Percentiles rank a stretch among this genome's conserved stretches.
These are phyloP conservation scores for Amanita rimosa DNA, from an alignment of 768 basidiomycete species.

Conservation along the genomic window DNA sequence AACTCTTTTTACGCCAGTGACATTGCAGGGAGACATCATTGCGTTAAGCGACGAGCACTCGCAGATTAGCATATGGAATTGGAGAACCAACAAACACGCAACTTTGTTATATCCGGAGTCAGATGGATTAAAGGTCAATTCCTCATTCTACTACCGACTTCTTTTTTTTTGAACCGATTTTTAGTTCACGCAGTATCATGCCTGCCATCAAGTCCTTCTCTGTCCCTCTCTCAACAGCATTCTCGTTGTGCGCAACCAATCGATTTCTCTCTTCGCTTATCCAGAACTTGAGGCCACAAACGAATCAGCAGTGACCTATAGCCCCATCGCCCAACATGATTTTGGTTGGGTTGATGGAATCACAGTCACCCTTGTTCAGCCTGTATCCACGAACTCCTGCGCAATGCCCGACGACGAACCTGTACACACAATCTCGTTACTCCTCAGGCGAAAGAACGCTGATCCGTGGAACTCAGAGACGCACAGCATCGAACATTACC, in stretches of 20 bases:
- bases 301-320: conserved; percentile 15
- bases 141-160: neutral
- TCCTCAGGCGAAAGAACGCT: conserved; percentile 42
- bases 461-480: conserved; percentile 46
- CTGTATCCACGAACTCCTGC: neutral
- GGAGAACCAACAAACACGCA: conserved; percentile 36
- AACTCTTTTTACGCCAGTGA: conserved; percentile 33
- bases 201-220: conserved; percentile 42
- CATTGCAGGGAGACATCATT: conserved; percentile 38
- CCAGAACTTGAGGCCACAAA: conserved; percentile 23
- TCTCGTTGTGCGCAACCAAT: conserved; percentile 49
- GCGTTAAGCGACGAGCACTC: conserved; percentile 42
- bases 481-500: conserved; percentile 42
- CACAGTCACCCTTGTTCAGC: conserved; percentile 20
- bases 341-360: conserved; percentile 65
- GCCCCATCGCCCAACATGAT: conserved; percentile 31
- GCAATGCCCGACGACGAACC: neutral
- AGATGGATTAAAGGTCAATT: conserved; percentile 18
- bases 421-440: conserved; percentile 27
- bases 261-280: conserved; percentile 41
- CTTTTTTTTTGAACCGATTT: conserved; percentile 4
- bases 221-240: conserved; percentile 23
- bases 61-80: conserved; percentile 44
- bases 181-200: conserved; percentile 26
- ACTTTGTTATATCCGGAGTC: conserved; percentile 28